Conservation (phyloP, 2,329 filamentous ascomycete species). For the Botrytis porri region DNA sequence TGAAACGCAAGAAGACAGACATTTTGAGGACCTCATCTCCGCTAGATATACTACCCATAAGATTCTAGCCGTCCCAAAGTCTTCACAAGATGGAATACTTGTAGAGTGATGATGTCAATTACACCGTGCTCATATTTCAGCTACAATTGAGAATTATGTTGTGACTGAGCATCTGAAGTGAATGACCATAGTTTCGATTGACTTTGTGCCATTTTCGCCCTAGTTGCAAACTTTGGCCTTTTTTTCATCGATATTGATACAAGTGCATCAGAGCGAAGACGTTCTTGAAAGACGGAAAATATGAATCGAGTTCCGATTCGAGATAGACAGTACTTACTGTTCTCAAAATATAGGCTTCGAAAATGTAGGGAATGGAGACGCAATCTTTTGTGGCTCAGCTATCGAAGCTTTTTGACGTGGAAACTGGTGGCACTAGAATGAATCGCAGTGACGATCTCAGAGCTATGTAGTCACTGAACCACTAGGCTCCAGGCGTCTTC, state of each 20-base stretch:
- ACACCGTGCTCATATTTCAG: not conserved
- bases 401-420: not conserved
- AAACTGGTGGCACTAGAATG: not conserved
- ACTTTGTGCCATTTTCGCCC: not conserved
- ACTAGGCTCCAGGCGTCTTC: not conserved
- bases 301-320: not conserved
- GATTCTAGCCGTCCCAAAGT: not conserved
- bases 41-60: not conserved
- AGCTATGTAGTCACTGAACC: not conserved
- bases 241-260: not conserved
- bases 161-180: not conserved
- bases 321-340: not conserved
- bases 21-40: not conserved
- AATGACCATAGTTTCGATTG: not conserved
- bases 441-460: not conserved
- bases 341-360: not conserved
- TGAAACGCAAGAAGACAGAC: not conserved
- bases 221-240: conserved; percentile 4
- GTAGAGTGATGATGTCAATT: not conserved
- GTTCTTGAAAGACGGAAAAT: not conserved
- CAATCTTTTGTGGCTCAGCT: not conserved
- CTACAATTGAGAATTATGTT: not conserved
- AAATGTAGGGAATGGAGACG: not conserved
- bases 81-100: not conserved
- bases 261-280: not conserved